Percentiles rank a stretch among this genome's conserved stretches.
Conservation (phyloP, 331 rosid genomes). For the Pyracantha coccinea region DNA sequence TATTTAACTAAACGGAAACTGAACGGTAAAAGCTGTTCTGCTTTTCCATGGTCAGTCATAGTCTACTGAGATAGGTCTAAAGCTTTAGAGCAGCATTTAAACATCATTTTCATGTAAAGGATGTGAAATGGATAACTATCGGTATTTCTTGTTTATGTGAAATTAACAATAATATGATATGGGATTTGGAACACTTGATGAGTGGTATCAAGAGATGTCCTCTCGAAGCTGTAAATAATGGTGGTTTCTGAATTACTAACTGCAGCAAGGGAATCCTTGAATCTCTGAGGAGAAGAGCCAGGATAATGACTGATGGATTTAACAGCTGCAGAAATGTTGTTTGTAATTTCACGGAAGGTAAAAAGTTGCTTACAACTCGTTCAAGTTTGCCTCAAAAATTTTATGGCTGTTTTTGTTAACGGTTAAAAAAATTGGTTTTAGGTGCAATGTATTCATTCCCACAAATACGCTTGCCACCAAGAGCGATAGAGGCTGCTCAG, state of each 20-base stretch:
- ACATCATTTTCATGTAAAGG: neutral
- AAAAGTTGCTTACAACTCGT: neutral
- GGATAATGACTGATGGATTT: slow-evolving; percentile 94
- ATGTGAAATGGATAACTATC: neutral
- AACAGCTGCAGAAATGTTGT: slow-evolving; percentile 96
- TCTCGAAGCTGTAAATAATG: slow-evolving; percentile 9
- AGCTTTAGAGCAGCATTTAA: neutral
- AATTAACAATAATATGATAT: neutral
- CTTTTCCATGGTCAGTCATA: neutral
- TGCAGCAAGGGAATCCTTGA: slow-evolving; percentile 83
- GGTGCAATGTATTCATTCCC: slow-evolving; percentile 99
- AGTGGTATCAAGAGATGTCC: neutral
- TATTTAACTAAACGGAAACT: neutral
- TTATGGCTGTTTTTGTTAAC: neutral
- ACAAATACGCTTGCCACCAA: slow-evolving; percentile 78
- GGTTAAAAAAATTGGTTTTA: slow-evolving; percentile 27
- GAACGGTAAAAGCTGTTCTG: neutral
- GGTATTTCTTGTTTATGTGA: neutral
- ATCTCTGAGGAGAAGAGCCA: slow-evolving; percentile 88
- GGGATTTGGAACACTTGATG: neutral
- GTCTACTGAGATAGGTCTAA: neutral
- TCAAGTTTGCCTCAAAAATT: neutral
- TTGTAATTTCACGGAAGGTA: slow-evolving; percentile 97
- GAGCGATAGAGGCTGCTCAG: slow-evolving; percentile 78
- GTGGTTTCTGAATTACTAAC: slow-evolving; percentile 1